phyloP scores from a whole-genome alignment of 78 protist genomes.

The Dictyostelium brefeldianum region DNA sequence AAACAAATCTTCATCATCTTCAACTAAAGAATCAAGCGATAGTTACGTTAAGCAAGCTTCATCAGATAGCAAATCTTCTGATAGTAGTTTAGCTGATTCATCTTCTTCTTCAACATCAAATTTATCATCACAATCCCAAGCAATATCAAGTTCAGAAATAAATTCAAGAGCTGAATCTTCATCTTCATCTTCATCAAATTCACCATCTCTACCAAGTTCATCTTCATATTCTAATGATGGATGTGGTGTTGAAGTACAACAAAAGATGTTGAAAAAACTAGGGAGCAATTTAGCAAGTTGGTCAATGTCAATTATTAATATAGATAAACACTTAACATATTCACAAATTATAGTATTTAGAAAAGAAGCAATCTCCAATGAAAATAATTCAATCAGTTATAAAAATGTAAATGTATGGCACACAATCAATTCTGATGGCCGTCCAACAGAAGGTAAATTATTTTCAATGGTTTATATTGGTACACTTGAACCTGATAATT shows the following conservation, averaged over 20 bases:
- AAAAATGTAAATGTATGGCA: conserved; percentile 5
- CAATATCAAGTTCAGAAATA: not conserved
- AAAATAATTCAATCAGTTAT: not conserved
- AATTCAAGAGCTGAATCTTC: not conserved
- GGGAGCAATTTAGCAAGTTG: not conserved
- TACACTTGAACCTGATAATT: not conserved
- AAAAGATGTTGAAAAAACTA: not conserved
- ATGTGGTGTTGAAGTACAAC: conserved; percentile 33
- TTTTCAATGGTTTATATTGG: conserved; percentile 23
- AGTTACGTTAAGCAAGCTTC: too few relatives aligned
- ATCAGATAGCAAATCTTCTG: not conserved
- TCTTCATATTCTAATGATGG: conserved; percentile 5
- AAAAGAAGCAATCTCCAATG: not conserved
- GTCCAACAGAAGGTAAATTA: conserved; percentile 10
- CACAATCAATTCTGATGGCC: not conserved
- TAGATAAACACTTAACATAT: too few relatives aligned
- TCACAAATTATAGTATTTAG: not conserved
- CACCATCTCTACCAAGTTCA: not conserved
- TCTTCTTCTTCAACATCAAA: not conserved
- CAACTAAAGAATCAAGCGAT: not conserved
- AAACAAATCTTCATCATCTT: too few relatives aligned
- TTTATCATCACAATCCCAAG: not conserved
- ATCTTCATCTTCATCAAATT: not conserved
- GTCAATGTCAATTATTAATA: not conserved
- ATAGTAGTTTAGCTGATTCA: not conserved